phyloP scores from a whole-genome alignment of 2,329 filamentous ascomycete genomes.

The Emericellopsis atlantica region DNA sequence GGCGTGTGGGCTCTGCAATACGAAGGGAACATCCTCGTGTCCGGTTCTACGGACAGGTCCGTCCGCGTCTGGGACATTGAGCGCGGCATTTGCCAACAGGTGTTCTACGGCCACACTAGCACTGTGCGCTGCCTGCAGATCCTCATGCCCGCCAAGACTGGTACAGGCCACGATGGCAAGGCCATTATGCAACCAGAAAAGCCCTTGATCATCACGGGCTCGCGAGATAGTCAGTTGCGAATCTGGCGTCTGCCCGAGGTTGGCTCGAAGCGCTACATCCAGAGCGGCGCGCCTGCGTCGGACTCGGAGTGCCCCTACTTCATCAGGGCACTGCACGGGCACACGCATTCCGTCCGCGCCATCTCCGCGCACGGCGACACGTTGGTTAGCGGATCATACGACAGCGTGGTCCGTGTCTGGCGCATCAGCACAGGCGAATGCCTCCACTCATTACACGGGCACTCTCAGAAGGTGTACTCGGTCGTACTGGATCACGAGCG shows the following conservation, averaged over 20 bases:
- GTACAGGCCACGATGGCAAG: constrained; percentile 56
- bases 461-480: constrained; percentile 90
- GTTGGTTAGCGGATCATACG: constrained; percentile 94
- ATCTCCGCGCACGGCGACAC: constrained; percentile 93
- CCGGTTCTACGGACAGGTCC: constrained; percentile 88
- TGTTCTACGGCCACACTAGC: constrained; percentile 95
- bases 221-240: constrained; percentile 82
- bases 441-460: constrained; percentile 71
- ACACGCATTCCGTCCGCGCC: constrained; percentile 86
- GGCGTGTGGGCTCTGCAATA: constrained; percentile 98
- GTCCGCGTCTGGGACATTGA: constrained; percentile 99
- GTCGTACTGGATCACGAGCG: constrained; percentile 87
- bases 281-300: constrained; percentile 61
- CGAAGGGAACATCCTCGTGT: constrained; percentile 87
- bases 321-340: constrained; percentile 72
- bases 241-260: constrained; percentile 88
- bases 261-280: constrained; percentile 65
- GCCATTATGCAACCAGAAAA: constrained; percentile 85
- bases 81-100: constrained; percentile 80
- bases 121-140: constrained; percentile 95
- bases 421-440: constrained; percentile 91
- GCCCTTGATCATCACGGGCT: constrained; percentile 93
- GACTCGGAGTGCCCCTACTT: constrained; percentile 88
- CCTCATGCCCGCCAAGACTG: constrained; percentile 71
- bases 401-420: constrained; percentile 92